Evolutionary conservation across 768 basidiomycete species (phyloP).

Genomic region (Amanita rubescens): DNA sequence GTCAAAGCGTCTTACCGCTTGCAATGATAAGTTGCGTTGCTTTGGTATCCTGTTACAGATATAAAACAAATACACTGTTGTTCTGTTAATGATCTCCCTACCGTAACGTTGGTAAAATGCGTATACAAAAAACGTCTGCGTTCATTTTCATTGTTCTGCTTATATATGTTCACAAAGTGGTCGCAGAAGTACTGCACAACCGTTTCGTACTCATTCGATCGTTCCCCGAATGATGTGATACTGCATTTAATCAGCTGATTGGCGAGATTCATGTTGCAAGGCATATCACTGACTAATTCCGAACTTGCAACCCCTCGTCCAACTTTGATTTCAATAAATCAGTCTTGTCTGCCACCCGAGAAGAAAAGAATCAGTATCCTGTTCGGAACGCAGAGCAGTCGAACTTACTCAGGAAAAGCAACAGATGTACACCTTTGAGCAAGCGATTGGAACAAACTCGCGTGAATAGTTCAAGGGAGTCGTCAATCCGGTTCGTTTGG

Average conservation of each 20-base stretch:
- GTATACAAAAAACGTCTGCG: slow-evolving; percentile 75
- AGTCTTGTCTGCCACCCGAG: slow-evolving; percentile 56
- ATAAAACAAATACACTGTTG: background rate
- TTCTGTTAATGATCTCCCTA: slow-evolving; percentile 23
- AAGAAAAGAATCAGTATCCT: slow-evolving; percentile 10
- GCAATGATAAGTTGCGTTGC: slow-evolving; percentile 78
- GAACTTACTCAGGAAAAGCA: slow-evolving; percentile 50
- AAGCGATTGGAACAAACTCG: slow-evolving; percentile 78
- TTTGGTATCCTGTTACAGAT: slow-evolving; percentile 57
- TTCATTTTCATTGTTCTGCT: slow-evolving; percentile 75
- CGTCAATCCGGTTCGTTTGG: slow-evolving; percentile 78
- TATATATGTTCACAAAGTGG: slow-evolving; percentile 79
- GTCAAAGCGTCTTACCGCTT: slow-evolving; percentile 41
- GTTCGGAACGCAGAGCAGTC: slow-evolving; percentile 1
- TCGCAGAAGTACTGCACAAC: slow-evolving; percentile 84
- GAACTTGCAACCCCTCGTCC: slow-evolving; percentile 58
- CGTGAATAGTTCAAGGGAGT: slow-evolving; percentile 83
- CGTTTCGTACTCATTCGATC: slow-evolving; percentile 74
- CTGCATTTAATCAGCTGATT: slow-evolving; percentile 26
- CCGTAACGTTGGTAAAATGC: slow-evolving; percentile 77
- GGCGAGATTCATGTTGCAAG: slow-evolving; percentile 5
- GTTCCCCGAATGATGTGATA: slow-evolving; percentile 76
- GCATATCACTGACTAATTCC: slow-evolving; percentile 59
- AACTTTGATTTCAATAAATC: slow-evolving; percentile 72
- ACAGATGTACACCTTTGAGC: slow-evolving; percentile 59